These are phyloP conservation scores for Arabidopsis hybrid DNA, from an alignment of 441 rosid genomes.

Conservation along the genomic window DNA sequence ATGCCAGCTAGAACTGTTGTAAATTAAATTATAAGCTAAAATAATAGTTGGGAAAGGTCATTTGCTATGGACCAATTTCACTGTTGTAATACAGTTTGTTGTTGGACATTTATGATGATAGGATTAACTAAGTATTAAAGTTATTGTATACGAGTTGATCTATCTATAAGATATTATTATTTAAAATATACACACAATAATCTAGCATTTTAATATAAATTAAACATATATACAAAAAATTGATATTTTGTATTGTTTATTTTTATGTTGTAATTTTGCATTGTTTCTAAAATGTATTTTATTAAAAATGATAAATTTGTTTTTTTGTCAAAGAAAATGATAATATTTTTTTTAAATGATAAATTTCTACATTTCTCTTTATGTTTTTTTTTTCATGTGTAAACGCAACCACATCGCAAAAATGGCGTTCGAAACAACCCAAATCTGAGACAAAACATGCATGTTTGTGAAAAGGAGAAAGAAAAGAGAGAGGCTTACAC, in stretches of 20 bases:
- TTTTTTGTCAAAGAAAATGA: too few relatives aligned
- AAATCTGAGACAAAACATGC: background rate
- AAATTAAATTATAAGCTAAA: slow-evolving; percentile 2
- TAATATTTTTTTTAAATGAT: too few relatives aligned
- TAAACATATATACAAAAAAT: background rate
- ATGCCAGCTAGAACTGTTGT: slow-evolving; percentile 14
- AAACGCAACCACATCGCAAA: background rate
- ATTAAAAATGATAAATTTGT: too few relatives aligned
- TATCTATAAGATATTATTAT: background rate
- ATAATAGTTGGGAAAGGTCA: background rate
- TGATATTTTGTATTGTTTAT: too few relatives aligned
- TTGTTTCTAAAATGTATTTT: too few relatives aligned
- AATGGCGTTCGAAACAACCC: background rate
- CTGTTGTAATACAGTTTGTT: slow-evolving; percentile 11
- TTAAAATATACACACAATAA: background rate
- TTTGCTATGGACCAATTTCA: slow-evolving; percentile 16
- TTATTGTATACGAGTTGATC: background rate
- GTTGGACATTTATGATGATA: slow-evolving; percentile 31
- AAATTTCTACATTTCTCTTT: too few relatives aligned
- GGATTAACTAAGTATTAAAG: background rate
- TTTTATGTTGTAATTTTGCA: too few relatives aligned
- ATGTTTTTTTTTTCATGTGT: background rate
- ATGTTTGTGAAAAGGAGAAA: background rate
- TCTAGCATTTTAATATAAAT: background rate
- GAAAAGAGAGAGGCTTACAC: slow-evolving; percentile 54